These are phyloP conservation scores for Echium plantagineum DNA, from an alignment of 257 asterid genomes.

Conservation along the genomic window DNA sequence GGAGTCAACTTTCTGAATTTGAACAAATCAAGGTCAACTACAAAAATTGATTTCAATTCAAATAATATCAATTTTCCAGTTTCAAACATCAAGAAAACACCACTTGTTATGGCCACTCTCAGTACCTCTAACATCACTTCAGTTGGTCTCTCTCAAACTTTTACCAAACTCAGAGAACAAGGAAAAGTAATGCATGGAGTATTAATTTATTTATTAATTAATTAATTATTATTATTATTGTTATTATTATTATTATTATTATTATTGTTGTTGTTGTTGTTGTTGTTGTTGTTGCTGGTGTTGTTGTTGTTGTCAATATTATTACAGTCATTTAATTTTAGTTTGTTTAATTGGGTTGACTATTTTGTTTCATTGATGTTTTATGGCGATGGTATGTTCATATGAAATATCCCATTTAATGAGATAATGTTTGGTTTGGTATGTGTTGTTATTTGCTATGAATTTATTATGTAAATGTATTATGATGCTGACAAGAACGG, in stretches of 20 bases:
- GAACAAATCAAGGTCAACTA: background rate
- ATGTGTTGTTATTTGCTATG: background rate
- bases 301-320: background rate
- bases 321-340: background rate
- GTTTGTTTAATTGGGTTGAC: background rate
- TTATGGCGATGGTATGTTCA: no score
- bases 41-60: background rate
- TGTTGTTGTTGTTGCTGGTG: no score
- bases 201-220: background rate
- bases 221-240: background rate
- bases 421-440: no score
- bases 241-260: background rate
- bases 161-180: slow-evolving; percentile 41
- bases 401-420: no score
- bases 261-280: background rate
- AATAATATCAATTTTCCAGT: background rate
- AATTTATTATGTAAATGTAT: no score
- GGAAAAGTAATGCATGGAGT: slow-evolving; percentile 49
- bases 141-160: slow-evolving; percentile 54
- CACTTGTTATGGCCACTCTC: slow-evolving; percentile 14
- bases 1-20: background rate
- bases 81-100: background rate
- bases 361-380: background rate
- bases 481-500: no score
- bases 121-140: slow-evolving; percentile 30